Base-by-base conservation (phyloP, 108 stramenopile genomes). In the Nitzschia putrida region DNA sequence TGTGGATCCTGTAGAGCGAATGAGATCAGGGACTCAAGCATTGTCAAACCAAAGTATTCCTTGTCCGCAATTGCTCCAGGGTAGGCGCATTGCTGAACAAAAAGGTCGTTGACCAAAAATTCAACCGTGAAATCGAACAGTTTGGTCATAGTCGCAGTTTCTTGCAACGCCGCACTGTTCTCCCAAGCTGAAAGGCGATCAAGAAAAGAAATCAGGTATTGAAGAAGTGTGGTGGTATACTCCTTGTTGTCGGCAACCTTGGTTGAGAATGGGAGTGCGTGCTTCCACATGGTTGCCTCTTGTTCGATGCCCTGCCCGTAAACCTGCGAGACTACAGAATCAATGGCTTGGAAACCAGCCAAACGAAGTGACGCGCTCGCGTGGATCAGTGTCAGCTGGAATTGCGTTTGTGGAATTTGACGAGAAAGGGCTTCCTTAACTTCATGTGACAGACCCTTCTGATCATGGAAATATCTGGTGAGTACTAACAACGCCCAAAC, bases 61-160 rank as follows among this genome's bases (percentile, higher is more conserved):
- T 88, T 88, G 49, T 83, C 83, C 16, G 55, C 53, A 0, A 83
- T 68, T 11, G 83, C 76, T 34, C 87, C 87, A 45, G 83, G 82
- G 64, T 88, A 88, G 0, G 72, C 79, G 9, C 53, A 68, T 54
- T 80, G 69, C 18, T 53, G 47, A 10, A 78, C 20, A 18, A 78
- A 21, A 12, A 88, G 24, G 11, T 81, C 77, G 16, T 43, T 25
- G 16, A 88, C 53, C 11, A 88, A 67, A 77, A 83, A 84, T 40
- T 83, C 73, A n/a, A 56, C 44, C 20, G 65, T 76, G 71, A 88
- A 88, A 20, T 61, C 21, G 16, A 41, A 47, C 11, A 81, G 45
- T 9, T 41, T 10, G 3, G 50, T 43, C 7, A 61, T 66, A 20
- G 43, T 38, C 23, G 47, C 57, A 18, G 40, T 13, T 13, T 42